A percentile compares a stretch with the other conserved stretches of the same genome.
These are phyloP conservation scores for Fusarium globosum DNA, from an alignment of 2,329 filamentous ascomycete species.

Conservation along the genomic window DNA sequence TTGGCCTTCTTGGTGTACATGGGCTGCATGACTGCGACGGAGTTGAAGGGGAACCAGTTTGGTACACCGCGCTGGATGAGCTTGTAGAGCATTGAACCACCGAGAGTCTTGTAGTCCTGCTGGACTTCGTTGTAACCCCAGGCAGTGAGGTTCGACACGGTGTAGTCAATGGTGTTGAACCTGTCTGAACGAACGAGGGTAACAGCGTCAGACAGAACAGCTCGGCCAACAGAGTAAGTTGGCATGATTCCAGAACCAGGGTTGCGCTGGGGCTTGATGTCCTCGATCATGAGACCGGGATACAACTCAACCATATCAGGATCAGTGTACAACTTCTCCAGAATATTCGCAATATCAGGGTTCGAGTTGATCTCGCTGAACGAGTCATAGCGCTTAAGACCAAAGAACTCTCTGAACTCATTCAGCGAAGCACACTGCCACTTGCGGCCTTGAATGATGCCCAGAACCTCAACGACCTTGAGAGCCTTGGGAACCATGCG, in stretches of 20 bases:
- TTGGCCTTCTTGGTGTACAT: constrained; percentile 58
- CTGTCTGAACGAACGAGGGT: constrained; percentile 68
- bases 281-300: constrained; percentile 73
- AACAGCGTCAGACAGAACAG: constrained; percentile 69
- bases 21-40: constrained; percentile 57
- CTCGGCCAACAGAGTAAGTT: constrained; percentile 64
- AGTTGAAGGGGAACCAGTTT: constrained; percentile 57
- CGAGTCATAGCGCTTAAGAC: constrained; percentile 64
- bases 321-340: constrained; percentile 70
- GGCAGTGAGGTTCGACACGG: constrained; percentile 53
- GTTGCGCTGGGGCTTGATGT: constrained; percentile 61
- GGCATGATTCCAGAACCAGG: constrained; percentile 55
- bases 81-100: constrained; percentile 59
- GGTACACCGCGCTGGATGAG: constrained; percentile 59
- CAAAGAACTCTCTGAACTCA: constrained; percentile 73
- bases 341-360: constrained; percentile 63
- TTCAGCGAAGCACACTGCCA: constrained; percentile 72
- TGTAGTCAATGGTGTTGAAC: constrained; percentile 66
- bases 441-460: constrained; percentile 69
- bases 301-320: constrained; percentile 77
- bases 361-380: constrained; percentile 71
- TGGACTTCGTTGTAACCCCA: constrained; percentile 55
- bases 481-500: constrained; percentile 68
- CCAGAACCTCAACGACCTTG: constrained; percentile 70
- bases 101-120: constrained; percentile 49